Evolutionary conservation across 768 basidiomycete genomes (phyloP).

Genomic region (Rhizopogon roseolus): DNA sequence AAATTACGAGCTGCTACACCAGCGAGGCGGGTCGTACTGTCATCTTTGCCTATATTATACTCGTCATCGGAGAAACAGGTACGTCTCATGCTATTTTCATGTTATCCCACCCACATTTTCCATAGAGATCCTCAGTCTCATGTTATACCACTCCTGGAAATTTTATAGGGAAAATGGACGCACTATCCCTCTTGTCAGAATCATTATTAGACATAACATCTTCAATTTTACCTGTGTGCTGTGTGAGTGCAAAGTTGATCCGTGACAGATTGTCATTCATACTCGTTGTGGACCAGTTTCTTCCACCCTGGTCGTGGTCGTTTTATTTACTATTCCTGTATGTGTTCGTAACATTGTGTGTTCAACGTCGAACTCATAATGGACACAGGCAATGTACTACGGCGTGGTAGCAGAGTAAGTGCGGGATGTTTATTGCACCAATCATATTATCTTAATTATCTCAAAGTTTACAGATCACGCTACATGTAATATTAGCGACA

Average conservation of each 20-base stretch:
- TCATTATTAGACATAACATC: neutral
- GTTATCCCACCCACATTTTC: neutral
- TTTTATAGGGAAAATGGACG: neutral
- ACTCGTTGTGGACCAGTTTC: neutral
- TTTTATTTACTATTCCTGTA: neutral
- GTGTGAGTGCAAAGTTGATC: neutral
- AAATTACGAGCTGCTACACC: neutral
- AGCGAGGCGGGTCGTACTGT: neutral
- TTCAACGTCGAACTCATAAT: neutral
- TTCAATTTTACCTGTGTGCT: neutral
- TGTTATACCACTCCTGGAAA: neutral
- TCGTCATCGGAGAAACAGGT: neutral
- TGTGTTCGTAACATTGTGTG: neutral
- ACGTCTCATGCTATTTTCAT: neutral
- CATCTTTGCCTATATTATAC: neutral
- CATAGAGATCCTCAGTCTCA: neutral
- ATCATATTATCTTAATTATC: neutral
- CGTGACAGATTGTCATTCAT: neutral
- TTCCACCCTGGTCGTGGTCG: neutral
- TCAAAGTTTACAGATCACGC: neutral
- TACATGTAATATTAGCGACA: neutral
- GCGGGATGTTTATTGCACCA: neutral
- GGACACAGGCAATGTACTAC: neutral
- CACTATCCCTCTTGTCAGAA: neutral
- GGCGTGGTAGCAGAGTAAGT: neutral